Conservation (phyloP, 805 yeast species). For the Lipomyces mesembrius region DNA sequence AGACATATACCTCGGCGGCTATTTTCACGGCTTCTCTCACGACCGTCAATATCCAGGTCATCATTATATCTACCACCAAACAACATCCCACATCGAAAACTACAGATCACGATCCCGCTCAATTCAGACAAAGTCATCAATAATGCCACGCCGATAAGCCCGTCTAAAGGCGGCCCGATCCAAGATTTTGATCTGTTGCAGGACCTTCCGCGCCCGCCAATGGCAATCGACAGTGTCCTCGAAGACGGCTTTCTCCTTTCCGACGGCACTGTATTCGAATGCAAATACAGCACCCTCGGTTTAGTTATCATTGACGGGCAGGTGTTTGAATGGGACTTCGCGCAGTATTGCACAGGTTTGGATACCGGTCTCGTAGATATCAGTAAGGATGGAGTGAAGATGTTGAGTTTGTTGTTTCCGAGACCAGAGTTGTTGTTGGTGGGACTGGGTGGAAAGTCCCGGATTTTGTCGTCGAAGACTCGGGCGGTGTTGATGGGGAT, state of each 20-base stretch:
- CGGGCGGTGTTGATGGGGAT: slow-evolving; percentile 54
- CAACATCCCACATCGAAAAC: slow-evolving; percentile 4
- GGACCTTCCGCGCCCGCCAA: slow-evolving; percentile 35
- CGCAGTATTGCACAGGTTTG: slow-evolving; percentile 49
- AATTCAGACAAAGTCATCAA: slow-evolving; percentile 17
- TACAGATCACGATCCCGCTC: slow-evolving; percentile 1
- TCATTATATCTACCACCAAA: background rate
- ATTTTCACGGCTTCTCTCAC: background rate
- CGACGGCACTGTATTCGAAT: slow-evolving; percentile 23
- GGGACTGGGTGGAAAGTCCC: slow-evolving; percentile 67
- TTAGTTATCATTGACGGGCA: slow-evolving; percentile 51
- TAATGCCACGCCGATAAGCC: slow-evolving; percentile 28
- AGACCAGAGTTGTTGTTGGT: slow-evolving; percentile 75
- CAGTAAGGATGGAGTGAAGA: slow-evolving; percentile 50
- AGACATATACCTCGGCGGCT: background rate
- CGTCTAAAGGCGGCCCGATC: slow-evolving; percentile 35
- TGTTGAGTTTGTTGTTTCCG: slow-evolving; percentile 65
- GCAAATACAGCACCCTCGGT: slow-evolving; percentile 53
- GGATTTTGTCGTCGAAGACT: slow-evolving; percentile 65
- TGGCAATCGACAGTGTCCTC: slow-evolving; percentile 32
- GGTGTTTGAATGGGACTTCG: slow-evolving; percentile 62
- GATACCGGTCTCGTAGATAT: slow-evolving; percentile 62
- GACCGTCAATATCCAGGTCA: slow-evolving; percentile 9
- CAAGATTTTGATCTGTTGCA: slow-evolving; percentile 37
- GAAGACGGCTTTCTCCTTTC: slow-evolving; percentile 31